Percentiles rank a stretch among this genome's conserved stretches.
These are phyloP conservation scores for Citrus maxima DNA, from an alignment of 345 rosid genomes.

Conservation along the genomic window DNA sequence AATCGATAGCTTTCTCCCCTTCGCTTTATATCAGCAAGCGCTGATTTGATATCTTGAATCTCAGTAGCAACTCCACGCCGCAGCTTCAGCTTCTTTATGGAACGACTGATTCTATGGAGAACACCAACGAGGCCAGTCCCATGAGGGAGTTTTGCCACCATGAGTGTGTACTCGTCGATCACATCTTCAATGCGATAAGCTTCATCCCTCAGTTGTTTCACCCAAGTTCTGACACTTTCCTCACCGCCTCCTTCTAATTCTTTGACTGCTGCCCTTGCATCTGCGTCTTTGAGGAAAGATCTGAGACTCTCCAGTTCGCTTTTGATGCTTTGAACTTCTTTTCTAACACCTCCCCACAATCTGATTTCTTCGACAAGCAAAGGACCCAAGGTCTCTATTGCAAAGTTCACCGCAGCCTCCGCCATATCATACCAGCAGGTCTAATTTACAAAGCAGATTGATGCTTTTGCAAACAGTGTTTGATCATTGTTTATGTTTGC, in stretches of 20 bases:
- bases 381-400: neutral
- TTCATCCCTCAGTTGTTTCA: neutral
- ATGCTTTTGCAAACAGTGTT: too few relatives aligned
- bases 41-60: conserved; percentile 12
- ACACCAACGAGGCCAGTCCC: neutral
- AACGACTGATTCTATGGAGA: neutral
- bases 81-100: neutral
- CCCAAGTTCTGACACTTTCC: conserved; percentile 11
- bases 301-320: neutral
- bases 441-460: too few relatives aligned
- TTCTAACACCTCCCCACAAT: neutral
- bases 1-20: conserved; percentile 3
- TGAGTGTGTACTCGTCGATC: conserved; percentile 15
- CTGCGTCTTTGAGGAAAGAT: conserved; percentile 18
- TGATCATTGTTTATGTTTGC: neutral
- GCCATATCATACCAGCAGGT: neutral
- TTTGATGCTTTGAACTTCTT: conserved; percentile 6
- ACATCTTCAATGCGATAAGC: conserved; percentile 22
- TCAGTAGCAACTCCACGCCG: conserved; percentile 6
- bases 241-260: neutral
- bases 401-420: neutral
- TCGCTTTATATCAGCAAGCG: neutral
- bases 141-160: neutral
- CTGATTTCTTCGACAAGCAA: conserved; percentile 11
- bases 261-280: neutral